Conservation (phyloP, 305 asterid genomes). For the Salvia sclarea region DNA sequence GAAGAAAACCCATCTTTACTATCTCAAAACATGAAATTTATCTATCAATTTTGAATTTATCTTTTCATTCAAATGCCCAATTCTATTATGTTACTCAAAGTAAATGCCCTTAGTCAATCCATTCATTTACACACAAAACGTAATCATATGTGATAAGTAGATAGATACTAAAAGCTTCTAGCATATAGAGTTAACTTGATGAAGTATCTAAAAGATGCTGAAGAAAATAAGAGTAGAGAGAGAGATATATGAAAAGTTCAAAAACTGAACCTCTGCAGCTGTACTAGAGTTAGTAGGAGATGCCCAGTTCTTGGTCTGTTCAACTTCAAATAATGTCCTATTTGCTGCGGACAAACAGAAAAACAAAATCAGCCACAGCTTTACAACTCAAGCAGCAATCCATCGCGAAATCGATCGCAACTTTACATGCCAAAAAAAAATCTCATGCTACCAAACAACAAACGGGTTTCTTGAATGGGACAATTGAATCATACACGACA, state of each 20-base stretch:
- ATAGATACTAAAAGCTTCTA: too few species aligned
- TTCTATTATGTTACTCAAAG: too few species aligned
- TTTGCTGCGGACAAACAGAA: conserved; percentile 48
- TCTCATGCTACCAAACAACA: conserved; percentile 30
- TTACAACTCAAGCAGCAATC: conserved; percentile 40
- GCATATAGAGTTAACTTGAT: too few species aligned
- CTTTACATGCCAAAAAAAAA: neutral
- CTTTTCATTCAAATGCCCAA: too few species aligned
- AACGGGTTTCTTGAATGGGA: conserved; percentile 2
- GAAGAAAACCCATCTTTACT: too few species aligned
- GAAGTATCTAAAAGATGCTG: too few species aligned
- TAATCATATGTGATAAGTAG: too few species aligned
- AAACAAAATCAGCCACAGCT: conserved; percentile 43
- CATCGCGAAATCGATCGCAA: conserved; percentile 30
- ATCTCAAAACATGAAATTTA: too few species aligned
- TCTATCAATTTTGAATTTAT: too few species aligned
- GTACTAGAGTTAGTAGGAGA: conserved; percentile 68
- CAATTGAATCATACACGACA: neutral
- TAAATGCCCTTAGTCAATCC: too few species aligned
- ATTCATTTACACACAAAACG: too few species aligned
- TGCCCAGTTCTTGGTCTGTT: conserved; percentile 76
- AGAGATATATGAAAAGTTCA: neutral
- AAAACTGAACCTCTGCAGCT: conserved; percentile 52
- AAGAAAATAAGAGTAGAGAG: neutral
- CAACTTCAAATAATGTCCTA: conserved; percentile 70